Conservation (phyloP, 768 basidiomycete species). For the Tulasnella sp. region DNA sequence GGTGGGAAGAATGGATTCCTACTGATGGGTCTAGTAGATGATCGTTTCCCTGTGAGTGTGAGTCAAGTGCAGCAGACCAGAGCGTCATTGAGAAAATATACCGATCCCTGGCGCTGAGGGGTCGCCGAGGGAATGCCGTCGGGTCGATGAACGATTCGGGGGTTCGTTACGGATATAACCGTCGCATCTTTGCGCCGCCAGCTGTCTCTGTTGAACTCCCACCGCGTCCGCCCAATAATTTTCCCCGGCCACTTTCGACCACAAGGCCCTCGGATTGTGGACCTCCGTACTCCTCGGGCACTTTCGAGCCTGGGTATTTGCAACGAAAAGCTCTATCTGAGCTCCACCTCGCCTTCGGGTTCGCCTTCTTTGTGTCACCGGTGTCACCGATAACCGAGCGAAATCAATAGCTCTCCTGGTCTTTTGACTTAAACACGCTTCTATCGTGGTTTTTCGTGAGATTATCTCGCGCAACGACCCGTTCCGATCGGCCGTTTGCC, state of each 20-base stretch:
- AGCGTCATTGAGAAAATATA: neutral
- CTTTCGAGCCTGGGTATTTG: neutral
- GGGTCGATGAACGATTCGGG: neutral
- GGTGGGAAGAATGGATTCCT: neutral
- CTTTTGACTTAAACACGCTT: neutral
- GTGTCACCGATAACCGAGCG: slow-evolving; percentile 9
- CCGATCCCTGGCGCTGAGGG: neutral
- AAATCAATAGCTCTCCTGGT: neutral
- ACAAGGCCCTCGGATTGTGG: neutral
- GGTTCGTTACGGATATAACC: slow-evolving; percentile 1
- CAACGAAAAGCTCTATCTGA: neutral
- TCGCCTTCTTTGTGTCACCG: neutral
- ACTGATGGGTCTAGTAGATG: neutral
- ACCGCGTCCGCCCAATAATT: neutral
- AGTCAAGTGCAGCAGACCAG: neutral
- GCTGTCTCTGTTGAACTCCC: slow-evolving; percentile 8
- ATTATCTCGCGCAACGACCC: slow-evolving; percentile 13
- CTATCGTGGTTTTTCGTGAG: neutral
- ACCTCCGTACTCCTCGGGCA: slow-evolving; percentile 1
- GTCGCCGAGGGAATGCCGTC: neutral
- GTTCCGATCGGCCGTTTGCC: slow-evolving; percentile 4
- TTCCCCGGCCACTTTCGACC: neutral
- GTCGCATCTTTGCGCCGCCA: neutral
- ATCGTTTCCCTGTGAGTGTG: neutral
- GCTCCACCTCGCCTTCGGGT: slow-evolving; percentile 1